Percentiles rank a stretch among this genome's conserved stretches.
Evolutionary conservation across 2,329 filamentous ascomycete species (phyloP).

Genomic region (Lecanicillium sp.): DNA sequence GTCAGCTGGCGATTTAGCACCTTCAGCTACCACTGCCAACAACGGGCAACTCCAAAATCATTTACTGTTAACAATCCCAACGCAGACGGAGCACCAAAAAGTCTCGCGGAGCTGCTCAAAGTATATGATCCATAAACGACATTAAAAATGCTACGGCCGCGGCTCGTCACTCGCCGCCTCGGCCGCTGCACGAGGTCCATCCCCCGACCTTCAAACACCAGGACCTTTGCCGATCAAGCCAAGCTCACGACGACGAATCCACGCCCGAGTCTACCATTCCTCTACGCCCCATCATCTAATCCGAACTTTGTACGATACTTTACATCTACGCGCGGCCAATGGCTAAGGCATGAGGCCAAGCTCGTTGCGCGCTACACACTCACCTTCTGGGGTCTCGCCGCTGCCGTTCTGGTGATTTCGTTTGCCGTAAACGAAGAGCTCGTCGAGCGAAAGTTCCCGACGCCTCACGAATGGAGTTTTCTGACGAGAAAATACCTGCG

Average conservation of each 20-base stretch:
- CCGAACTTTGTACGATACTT: slow-evolving; percentile 59
- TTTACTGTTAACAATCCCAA: neutral
- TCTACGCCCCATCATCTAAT: slow-evolving; percentile 37
- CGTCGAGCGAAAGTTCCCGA: slow-evolving; percentile 68
- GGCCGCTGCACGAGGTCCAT: slow-evolving; percentile 7
- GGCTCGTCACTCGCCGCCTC: slow-evolving; percentile 26
- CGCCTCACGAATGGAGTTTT: slow-evolving; percentile 74
- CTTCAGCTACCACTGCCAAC: too few relatives aligned
- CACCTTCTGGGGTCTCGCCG: slow-evolving; percentile 56
- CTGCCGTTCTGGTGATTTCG: slow-evolving; percentile 51
- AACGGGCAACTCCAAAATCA: neutral
- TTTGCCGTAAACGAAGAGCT: slow-evolving; percentile 65
- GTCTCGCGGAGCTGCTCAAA: neutral
- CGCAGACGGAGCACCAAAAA: neutral
- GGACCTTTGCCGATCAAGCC: slow-evolving; percentile 19
- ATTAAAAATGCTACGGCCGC: slow-evolving; percentile 26
- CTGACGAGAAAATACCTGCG: slow-evolving; percentile 61
- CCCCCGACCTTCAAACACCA: slow-evolving; percentile 12
- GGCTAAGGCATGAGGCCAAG: slow-evolving; percentile 62
- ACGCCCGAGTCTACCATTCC: slow-evolving; percentile 36
- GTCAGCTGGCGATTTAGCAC: slow-evolving; percentile 5
- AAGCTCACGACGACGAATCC: slow-evolving; percentile 20
- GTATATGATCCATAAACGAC: slow-evolving; percentile 10
- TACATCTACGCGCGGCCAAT: slow-evolving; percentile 67
- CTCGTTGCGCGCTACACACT: slow-evolving; percentile 59